phyloP scores from a whole-genome alignment of 2,329 filamentous ascomycete genomes.

The Penicillium sp. region DNA sequence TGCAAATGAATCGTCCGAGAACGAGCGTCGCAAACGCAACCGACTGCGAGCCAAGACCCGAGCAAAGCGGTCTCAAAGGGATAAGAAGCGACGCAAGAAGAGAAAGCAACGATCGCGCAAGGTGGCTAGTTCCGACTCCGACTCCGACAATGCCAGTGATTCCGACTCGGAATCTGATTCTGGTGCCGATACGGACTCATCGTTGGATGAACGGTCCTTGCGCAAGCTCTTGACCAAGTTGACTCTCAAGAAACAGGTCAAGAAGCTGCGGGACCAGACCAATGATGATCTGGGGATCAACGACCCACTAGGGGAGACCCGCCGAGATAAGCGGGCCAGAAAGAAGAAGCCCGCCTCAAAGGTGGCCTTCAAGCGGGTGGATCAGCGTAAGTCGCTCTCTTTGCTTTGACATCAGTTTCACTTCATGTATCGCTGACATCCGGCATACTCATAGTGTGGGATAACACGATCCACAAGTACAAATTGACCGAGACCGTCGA shows the following conservation, averaged over 20 bases:
- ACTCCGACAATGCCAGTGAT: constrained; percentile 14
- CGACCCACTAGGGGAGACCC: constrained; percentile 17
- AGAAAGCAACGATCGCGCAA: constrained; percentile 38
- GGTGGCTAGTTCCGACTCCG: constrained; percentile 16
- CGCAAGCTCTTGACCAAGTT: constrained; percentile 29
- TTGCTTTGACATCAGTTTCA: too few relatives aligned
- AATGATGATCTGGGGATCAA: constrained; percentile 29
- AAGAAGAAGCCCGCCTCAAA: constrained; percentile 49
- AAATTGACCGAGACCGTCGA: constrained; percentile 62
- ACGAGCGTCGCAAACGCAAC: constrained; percentile 28
- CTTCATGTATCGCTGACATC: neutral
- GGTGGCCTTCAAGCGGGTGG: constrained; percentile 63
- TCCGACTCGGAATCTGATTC: constrained; percentile 25
- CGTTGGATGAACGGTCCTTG: constrained; percentile 30
- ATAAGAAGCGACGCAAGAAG: constrained; percentile 25
- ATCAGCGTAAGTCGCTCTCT: constrained; percentile 44
- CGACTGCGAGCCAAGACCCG: constrained; percentile 37
- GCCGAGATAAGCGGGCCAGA: constrained; percentile 27
- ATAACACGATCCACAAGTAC: constrained; percentile 57
- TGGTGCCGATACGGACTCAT: constrained; percentile 27
- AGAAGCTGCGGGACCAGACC: constrained; percentile 24
- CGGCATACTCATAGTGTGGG: constrained; percentile 37
- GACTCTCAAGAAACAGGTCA: constrained; percentile 34
- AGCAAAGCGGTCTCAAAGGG: constrained; percentile 28
- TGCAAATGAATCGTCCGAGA: constrained; percentile 22